Conservation (phyloP, 768 basidiomycete genomes). For the Termitomyces sp. region DNA sequence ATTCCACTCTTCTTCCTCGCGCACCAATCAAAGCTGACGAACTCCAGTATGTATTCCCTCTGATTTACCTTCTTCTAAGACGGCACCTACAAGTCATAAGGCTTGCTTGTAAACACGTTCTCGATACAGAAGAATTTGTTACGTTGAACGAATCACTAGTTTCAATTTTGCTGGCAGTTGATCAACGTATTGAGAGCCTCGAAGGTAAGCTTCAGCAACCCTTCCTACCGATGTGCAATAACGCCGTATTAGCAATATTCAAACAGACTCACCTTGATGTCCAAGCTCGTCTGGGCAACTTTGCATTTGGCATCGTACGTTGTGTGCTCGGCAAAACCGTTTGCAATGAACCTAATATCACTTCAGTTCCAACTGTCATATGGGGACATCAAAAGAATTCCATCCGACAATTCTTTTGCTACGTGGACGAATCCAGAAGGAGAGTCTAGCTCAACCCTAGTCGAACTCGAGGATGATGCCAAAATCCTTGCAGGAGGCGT, state of each 20-base stretch:
- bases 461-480: slow-evolving; percentile 17
- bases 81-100: slow-evolving; percentile 31
- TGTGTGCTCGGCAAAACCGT: not conserved
- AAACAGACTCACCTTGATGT: slow-evolving; percentile 34
- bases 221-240: not conserved
- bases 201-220: slow-evolving; percentile 23
- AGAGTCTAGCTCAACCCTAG: slow-evolving; percentile 11
- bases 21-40: not conserved
- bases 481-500: slow-evolving; percentile 15
- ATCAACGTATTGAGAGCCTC: slow-evolving; percentile 29
- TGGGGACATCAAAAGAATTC: slow-evolving; percentile 29
- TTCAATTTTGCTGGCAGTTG: slow-evolving; percentile 26
- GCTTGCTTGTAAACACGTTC: slow-evolving; percentile 31
- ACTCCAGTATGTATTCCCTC: slow-evolving; percentile 32
- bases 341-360: not conserved
- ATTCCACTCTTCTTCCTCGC: not conserved
- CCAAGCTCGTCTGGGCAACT: slow-evolving; percentile 29
- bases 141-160: slow-evolving; percentile 28
- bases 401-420: slow-evolving; percentile 28
- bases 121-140: slow-evolving; percentile 30
- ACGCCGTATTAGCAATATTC: slow-evolving; percentile 26
- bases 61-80: slow-evolving; percentile 32
- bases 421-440: slow-evolving; percentile 25
- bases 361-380: slow-evolving; percentile 30
- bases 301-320: slow-evolving; percentile 36